A percentile compares a stretch with the other conserved stretches of the same genome.
Conservation (phyloP, 306 rosid genomes). For the Quercus berberidifolia region DNA sequence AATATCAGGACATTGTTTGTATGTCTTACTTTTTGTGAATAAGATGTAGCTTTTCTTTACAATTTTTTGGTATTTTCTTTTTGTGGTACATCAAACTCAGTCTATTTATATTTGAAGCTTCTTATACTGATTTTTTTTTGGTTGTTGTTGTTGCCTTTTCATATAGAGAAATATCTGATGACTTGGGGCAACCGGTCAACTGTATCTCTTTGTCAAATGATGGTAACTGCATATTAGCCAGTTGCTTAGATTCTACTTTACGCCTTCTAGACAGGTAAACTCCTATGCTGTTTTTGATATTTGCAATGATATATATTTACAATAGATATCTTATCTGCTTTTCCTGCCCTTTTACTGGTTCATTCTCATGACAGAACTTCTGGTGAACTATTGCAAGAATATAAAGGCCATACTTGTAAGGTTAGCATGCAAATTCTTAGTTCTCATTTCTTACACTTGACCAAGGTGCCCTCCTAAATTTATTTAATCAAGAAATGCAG, state of each 20-base stretch:
- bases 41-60: neutral
- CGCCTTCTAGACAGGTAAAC: slow-evolving; percentile 77
- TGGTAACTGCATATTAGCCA: slow-evolving; percentile 79
- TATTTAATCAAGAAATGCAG: neutral
- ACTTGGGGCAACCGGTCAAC: slow-evolving; percentile 88
- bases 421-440: slow-evolving; percentile 40
- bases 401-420: slow-evolving; percentile 83
- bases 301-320: neutral
- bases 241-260: slow-evolving; percentile 78
- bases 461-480: neutral
- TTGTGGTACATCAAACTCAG: neutral
- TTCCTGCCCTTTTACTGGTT: neutral
- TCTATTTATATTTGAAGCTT: neutral
- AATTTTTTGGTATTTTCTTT: neutral
- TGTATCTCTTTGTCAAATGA: slow-evolving; percentile 93
- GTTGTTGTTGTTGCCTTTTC: neutral
- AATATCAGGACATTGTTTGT: neutral
- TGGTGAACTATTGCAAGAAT: slow-evolving; percentile 83
- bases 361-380: slow-evolving; percentile 55
- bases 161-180: slow-evolving; percentile 70
- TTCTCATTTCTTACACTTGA: slow-evolving; percentile 12
- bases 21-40: neutral
- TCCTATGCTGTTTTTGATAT: neutral
- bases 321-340: neutral
- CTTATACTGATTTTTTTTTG: neutral